A percentile compares a stretch with the other conserved stretches of the same genome.
phyloP scores from a whole-genome alignment of 108 stramenopile genomes.

The Skeletonema marinoi region DNA sequence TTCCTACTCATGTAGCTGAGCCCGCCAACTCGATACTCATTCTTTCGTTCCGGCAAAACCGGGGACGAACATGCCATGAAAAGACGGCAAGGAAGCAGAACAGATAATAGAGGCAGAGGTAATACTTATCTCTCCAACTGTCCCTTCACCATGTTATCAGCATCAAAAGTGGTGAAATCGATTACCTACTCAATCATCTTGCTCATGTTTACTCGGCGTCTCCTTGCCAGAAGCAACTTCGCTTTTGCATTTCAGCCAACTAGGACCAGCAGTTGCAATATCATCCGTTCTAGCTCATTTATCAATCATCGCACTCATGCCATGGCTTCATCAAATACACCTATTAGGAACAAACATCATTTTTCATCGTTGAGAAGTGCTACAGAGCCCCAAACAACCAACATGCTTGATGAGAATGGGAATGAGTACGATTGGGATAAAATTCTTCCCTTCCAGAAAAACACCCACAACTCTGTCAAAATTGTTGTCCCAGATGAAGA shows the following conservation, averaged over 20 bases:
- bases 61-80: no score
- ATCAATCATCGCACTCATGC: not conserved
- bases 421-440: conserved; percentile 25
- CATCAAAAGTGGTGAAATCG: not conserved
- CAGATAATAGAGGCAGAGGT: no score
- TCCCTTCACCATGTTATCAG: not conserved
- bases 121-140: no score
- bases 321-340: not conserved
- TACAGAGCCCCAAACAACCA: not conserved
- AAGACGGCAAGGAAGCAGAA: no score
- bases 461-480: conserved; percentile 65
- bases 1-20: no score
- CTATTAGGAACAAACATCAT: not conserved
- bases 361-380: not conserved
- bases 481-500: conserved; percentile 51
- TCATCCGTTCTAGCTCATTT: not conserved
- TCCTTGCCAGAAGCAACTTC: not conserved
- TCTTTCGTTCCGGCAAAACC: no score
- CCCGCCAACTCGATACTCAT: no score
- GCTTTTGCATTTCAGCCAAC: not conserved
- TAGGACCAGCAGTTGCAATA: not conserved
- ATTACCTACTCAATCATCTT: not conserved
- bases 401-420: not conserved
- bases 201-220: not conserved
- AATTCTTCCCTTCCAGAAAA: conserved; percentile 57